Conservation (phyloP, 1,284 basidiomycete species). For the Fomitopsis betulina region DNA sequence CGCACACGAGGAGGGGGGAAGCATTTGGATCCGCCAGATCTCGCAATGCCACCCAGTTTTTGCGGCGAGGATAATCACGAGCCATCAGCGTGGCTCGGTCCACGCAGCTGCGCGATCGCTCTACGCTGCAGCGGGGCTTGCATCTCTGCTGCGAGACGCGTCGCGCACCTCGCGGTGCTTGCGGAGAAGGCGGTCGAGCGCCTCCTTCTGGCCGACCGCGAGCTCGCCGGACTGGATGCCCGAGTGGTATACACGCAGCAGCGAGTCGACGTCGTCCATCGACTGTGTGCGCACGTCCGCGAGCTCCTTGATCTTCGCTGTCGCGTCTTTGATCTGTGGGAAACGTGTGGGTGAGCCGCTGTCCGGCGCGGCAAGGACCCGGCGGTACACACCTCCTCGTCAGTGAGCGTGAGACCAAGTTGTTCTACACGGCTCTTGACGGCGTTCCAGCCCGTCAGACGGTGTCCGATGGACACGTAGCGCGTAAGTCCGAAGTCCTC, state of each 20-base stretch:
- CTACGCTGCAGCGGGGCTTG: slow-evolving; percentile 13
- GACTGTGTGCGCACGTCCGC: slow-evolving; percentile 98
- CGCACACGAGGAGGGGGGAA: neutral
- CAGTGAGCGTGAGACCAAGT: slow-evolving; percentile 81
- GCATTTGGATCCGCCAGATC: neutral
- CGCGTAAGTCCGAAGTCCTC: slow-evolving; percentile 98
- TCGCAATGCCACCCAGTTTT: neutral
- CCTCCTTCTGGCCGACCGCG: slow-evolving; percentile 83
- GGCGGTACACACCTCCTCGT: slow-evolving; percentile 62
- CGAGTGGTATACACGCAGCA: slow-evolving; percentile 92
- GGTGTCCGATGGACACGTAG: slow-evolving; percentile 98
- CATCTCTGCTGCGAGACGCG: slow-evolving; percentile 15
- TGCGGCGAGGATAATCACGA: too few relatives aligned
- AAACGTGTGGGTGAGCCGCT: neutral
- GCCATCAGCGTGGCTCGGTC: neutral
- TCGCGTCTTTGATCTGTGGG: slow-evolving; percentile 88
- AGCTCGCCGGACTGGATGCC: slow-evolving; percentile 86
- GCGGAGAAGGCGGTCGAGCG: slow-evolving; percentile 77
- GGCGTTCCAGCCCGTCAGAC: slow-evolving; percentile 96
- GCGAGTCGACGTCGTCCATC: slow-evolving; percentile 98
- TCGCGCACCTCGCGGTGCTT: slow-evolving; percentile 52
- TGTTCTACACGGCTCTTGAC: slow-evolving; percentile 99
- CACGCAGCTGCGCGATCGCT: neutral
- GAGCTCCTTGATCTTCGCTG: slow-evolving; percentile 98
- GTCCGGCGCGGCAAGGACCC: neutral